A percentile compares a stretch with the other conserved stretches of the same genome.
Evolutionary conservation across 2,329 filamentous ascomycete species (phyloP).

Genomic region (Trichophyton benhamiae): DNA sequence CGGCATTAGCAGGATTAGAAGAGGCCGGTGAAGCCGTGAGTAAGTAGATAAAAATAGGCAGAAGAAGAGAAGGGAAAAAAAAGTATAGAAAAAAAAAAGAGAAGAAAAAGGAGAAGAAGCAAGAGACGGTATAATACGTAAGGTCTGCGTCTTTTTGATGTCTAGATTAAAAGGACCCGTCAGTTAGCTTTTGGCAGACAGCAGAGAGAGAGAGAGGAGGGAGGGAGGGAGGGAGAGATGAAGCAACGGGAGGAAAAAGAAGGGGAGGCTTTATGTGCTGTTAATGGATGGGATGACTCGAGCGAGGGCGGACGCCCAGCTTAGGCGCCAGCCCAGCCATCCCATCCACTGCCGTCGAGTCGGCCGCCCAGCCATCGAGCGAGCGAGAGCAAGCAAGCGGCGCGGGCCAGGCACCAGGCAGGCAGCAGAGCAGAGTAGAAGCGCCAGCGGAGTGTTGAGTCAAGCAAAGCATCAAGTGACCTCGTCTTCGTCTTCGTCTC

Average conservation of each 20-base stretch:
- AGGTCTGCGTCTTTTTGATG: not conserved
- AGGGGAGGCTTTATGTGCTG: too few relatives aligned
- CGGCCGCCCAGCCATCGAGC: not conserved
- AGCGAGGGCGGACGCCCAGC: not conserved
- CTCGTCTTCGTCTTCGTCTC: not conserved
- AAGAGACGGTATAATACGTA: not conserved
- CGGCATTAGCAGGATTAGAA: too few relatives aligned
- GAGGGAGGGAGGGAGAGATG: not conserved
- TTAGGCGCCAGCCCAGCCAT: not conserved
- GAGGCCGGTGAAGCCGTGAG: too few relatives aligned
- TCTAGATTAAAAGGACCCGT: too few relatives aligned
- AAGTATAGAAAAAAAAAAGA: not conserved
- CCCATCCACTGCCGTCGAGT: too few relatives aligned
- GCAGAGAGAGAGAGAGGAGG: not conserved
- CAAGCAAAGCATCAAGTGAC: not conserved
- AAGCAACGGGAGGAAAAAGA: not conserved
- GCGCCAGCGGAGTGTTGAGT: too few relatives aligned
- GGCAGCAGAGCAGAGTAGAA: not conserved
- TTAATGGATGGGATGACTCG: not conserved
- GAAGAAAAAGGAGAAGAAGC: not conserved
- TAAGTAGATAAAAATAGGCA: not conserved
- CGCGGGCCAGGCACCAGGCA: not conserved
- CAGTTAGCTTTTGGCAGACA: not conserved
- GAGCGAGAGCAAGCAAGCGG: not conserved
- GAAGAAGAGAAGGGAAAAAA: not conserved